These are phyloP conservation scores for Onygena corvina DNA, from an alignment of 2,329 filamentous ascomycete species.

Conservation along the genomic window DNA sequence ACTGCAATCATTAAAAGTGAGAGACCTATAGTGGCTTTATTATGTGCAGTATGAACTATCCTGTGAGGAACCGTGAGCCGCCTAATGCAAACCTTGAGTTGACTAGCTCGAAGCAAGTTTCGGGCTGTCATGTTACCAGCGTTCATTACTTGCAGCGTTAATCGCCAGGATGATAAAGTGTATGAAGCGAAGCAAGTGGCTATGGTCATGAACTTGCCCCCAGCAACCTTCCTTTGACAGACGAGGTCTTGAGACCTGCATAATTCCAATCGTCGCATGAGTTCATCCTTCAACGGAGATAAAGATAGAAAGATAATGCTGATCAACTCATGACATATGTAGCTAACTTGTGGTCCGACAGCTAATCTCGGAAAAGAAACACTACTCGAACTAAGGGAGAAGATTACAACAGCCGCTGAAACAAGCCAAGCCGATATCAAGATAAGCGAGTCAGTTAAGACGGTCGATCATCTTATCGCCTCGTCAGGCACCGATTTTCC, in stretches of 20 bases:
- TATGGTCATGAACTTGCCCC: slow-evolving; percentile 4
- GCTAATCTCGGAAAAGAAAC: too few species aligned
- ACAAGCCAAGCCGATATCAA: slow-evolving; percentile 3
- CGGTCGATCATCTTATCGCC: background rate
- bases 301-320: too few species aligned
- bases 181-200: background rate
- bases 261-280: background rate
- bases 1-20: too few species aligned
- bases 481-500: background rate
- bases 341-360: too few species aligned
- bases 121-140: slow-evolving; percentile 2
- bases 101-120: background rate
- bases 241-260: slow-evolving; percentile 6
- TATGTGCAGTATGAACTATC: background rate
- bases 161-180: slow-evolving; percentile 2
- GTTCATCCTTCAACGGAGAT: background rate
- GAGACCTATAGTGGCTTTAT: too few species aligned
- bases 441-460: slow-evolving; percentile 7
- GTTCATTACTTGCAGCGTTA: slow-evolving; percentile 6
- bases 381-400: too few species aligned
- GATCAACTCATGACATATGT: too few species aligned
- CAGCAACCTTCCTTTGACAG: background rate
- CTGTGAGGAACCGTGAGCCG: slow-evolving; percentile 1
- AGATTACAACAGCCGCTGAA: background rate
- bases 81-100: background rate